Percentiles rank a stretch among this genome's conserved stretches.
phyloP scores from a whole-genome alignment of 2,329 filamentous ascomycete genomes.

The Bipolaris sorokiniana region DNA sequence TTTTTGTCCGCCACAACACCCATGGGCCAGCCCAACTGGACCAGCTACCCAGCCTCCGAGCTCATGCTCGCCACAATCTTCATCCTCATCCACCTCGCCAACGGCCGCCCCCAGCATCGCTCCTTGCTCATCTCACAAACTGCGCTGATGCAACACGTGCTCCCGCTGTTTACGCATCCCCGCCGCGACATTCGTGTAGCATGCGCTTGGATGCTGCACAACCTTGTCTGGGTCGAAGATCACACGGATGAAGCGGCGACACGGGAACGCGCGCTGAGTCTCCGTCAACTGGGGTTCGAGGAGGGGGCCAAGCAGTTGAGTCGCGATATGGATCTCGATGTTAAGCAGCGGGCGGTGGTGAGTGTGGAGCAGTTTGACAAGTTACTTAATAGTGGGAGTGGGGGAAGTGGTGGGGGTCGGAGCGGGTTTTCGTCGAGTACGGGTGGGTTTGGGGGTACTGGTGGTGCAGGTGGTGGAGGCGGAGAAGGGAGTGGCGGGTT shows the following conservation, averaged over 20 bases:
- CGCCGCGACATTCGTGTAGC: constrained; percentile 76
- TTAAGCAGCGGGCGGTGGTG: constrained; percentile 81
- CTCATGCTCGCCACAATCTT: constrained; percentile 80
- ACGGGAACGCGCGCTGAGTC: constrained; percentile 68
- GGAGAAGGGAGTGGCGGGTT: constrained; percentile 10
- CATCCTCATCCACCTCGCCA: constrained; percentile 87
- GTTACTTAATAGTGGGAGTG: constrained; percentile 20
- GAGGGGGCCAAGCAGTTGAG: constrained; percentile 66
- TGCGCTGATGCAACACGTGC: constrained; percentile 73
- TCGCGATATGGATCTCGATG: constrained; percentile 77
- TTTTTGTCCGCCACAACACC: constrained; percentile 53
- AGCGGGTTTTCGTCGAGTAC: constrained; percentile 13
- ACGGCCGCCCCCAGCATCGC: constrained; percentile 77
- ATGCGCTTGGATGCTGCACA: constrained; percentile 83
- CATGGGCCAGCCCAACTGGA: constrained; percentile 53
- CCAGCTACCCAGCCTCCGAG: constrained; percentile 54
- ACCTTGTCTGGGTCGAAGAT: constrained; percentile 84
- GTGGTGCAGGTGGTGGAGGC: constrained; percentile 2
- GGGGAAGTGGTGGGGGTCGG: not conserved
- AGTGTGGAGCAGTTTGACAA: constrained; percentile 67
- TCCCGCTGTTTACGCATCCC: constrained; percentile 74
- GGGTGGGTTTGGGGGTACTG: constrained; percentile 19
- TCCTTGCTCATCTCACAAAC: constrained; percentile 72
- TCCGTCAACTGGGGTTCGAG: constrained; percentile 75
- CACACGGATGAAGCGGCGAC: constrained; percentile 69